Evolutionary conservation across 2,329 filamentous ascomycete species (phyloP).

Genomic region (Penicillium sp.): DNA sequence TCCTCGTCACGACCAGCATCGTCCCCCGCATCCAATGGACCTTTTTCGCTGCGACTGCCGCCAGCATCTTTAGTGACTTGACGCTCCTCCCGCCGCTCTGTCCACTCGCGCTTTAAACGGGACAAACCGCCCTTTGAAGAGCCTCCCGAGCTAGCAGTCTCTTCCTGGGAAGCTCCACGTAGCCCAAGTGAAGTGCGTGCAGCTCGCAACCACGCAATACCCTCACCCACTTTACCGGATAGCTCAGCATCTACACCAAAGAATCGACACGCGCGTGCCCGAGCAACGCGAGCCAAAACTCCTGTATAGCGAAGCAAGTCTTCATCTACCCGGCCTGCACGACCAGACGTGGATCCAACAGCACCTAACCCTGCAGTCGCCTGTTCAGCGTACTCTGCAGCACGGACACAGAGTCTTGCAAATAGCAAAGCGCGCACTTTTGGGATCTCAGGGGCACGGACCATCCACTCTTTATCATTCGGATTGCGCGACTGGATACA

Average conservation of each 20-base stretch:
- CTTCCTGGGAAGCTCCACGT: slow-evolving; percentile 34
- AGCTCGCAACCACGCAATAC: slow-evolving; percentile 80
- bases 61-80: slow-evolving; percentile 65
- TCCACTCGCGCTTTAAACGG: slow-evolving; percentile 69
- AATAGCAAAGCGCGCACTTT: slow-evolving; percentile 87
- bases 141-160: background rate
- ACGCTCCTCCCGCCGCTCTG: slow-evolving; percentile 74
- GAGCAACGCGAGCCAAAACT: slow-evolving; percentile 69
- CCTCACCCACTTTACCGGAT: slow-evolving; percentile 75
- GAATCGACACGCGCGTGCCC: slow-evolving; percentile 84
- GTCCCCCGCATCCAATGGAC: slow-evolving; percentile 52
- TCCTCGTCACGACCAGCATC: slow-evolving; percentile 87
- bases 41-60: slow-evolving; percentile 31
- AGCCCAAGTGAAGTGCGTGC: slow-evolving; percentile 73
- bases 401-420: slow-evolving; percentile 80
- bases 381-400: slow-evolving; percentile 79
- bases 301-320: slow-evolving; percentile 70
- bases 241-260: slow-evolving; percentile 87
- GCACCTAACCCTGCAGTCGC: slow-evolving; percentile 55
- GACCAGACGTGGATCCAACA: slow-evolving; percentile 26
- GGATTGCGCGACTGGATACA: slow-evolving; percentile 79
- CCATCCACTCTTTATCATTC: slow-evolving; percentile 94
- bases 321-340: slow-evolving; percentile 51
- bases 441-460: slow-evolving; percentile 79
- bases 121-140: slow-evolving; percentile 31